These are phyloP conservation scores for Phytophthora sp. DNA, from an alignment of 352 stramenopile species.

Conservation along the genomic window DNA sequence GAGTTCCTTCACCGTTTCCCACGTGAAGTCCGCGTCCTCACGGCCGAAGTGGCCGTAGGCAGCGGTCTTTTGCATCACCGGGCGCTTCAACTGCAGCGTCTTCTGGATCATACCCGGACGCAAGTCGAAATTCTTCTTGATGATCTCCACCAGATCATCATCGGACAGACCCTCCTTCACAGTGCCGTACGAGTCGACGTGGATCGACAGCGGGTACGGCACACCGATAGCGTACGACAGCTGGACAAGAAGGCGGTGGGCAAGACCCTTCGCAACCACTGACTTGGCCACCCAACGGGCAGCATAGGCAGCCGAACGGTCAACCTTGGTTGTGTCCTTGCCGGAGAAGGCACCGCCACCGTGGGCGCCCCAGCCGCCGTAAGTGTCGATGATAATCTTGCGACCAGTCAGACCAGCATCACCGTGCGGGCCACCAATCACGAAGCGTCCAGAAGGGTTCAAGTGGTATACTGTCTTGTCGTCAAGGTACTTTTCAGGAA, in stretches of 20 bases:
- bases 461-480: slow-evolving; percentile 99
- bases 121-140: slow-evolving; percentile 99
- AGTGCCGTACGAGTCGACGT: slow-evolving; percentile 99
- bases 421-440: slow-evolving; percentile 98
- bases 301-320: slow-evolving; percentile 98
- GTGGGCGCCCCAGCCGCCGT: slow-evolving; percentile 99
- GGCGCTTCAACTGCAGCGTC: slow-evolving; percentile 97
- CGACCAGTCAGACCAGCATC: slow-evolving; percentile 98
- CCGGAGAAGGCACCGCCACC: slow-evolving; percentile 98
- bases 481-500: slow-evolving; percentile 99
- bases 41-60: slow-evolving; percentile 99
- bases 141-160: slow-evolving; percentile 96
- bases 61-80: slow-evolving; percentile 98
- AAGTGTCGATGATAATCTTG: slow-evolving; percentile 99
- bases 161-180: slow-evolving; percentile 95
- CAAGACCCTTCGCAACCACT: slow-evolving; percentile 95
- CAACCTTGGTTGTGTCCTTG: slow-evolving; percentile 99
- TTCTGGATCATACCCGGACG: slow-evolving; percentile 98
- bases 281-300: slow-evolving; percentile 99
- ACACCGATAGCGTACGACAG: slow-evolving; percentile 99
- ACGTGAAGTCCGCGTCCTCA: slow-evolving; percentile 98
- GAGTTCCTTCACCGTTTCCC: slow-evolving; percentile 97
- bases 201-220: slow-evolving; percentile 96
- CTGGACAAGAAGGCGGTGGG: slow-evolving; percentile 95
- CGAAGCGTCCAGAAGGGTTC: slow-evolving; percentile 98